Evolutionary conservation across 1,139 yeast species (phyloP).

Genomic region (Geotrichum aggregatum): DNA sequence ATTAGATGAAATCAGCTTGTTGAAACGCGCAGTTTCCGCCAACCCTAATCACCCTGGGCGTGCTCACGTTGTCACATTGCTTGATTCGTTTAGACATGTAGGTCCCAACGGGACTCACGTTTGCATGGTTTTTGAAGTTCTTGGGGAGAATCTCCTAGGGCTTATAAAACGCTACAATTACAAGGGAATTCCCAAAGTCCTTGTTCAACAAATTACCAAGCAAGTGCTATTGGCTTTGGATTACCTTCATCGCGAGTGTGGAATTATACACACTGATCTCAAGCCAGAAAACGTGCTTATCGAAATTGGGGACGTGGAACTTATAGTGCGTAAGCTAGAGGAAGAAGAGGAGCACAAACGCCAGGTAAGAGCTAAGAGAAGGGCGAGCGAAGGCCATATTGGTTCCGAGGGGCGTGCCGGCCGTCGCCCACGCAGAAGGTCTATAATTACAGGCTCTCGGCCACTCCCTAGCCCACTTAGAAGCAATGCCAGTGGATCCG

Average conservation of each 20-base stretch:
- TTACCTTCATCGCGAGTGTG: constrained; percentile 77
- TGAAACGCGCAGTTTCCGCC: constrained; percentile 47
- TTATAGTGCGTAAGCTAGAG: constrained; percentile 56
- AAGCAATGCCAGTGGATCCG: constrained; percentile 30
- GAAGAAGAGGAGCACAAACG: constrained; percentile 41
- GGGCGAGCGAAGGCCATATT: constrained; percentile 23
- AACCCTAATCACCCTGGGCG: constrained; percentile 67
- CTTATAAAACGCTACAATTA: constrained; percentile 61
- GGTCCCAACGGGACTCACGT: constrained; percentile 83
- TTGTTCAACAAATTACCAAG: constrained; percentile 76
- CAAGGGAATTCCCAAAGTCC: constrained; percentile 66
- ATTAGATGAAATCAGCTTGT: constrained; percentile 69
- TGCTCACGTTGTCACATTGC: constrained; percentile 60
- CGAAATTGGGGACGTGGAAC: constrained; percentile 74
- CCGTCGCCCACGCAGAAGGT: constrained; percentile 44
- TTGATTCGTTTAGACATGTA: constrained; percentile 69
- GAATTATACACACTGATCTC: constrained; percentile 83
- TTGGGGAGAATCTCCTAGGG: constrained; percentile 76
- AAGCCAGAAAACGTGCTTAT: constrained; percentile 87
- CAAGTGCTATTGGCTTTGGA: constrained; percentile 74
- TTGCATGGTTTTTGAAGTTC: constrained; percentile 85
- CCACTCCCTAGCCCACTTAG: constrained; percentile 74
- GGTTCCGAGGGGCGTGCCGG: not conserved
- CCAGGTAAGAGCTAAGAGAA: constrained; percentile 24
- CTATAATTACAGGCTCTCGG: constrained; percentile 80